Conservation (phyloP, 352 stramenopile genomes). For the Phytophthora pistaciae region DNA sequence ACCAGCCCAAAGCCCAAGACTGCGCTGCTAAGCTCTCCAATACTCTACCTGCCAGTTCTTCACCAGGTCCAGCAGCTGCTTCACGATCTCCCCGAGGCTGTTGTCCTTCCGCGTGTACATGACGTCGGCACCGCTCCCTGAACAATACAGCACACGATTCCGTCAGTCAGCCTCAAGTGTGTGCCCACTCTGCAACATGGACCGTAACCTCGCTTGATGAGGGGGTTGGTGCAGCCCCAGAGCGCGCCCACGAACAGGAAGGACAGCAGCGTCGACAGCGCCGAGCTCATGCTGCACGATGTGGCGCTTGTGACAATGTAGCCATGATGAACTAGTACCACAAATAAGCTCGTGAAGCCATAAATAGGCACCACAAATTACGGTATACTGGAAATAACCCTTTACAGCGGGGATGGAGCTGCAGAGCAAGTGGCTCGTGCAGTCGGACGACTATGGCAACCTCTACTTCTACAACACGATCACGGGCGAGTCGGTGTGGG, state of each 20-base stretch:
- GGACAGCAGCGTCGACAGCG: slow-evolving; percentile 62
- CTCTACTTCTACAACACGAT: slow-evolving; percentile 82
- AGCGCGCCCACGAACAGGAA: slow-evolving; percentile 88
- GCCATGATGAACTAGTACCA: neutral
- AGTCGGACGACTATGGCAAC: slow-evolving; percentile 70
- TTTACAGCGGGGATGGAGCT: neutral
- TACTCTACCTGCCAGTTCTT: slow-evolving; percentile 79
- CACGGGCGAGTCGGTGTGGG: slow-evolving; percentile 77
- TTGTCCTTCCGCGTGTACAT: slow-evolving; percentile 77
- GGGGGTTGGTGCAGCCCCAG: slow-evolving; percentile 88
- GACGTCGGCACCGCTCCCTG: slow-evolving; percentile 59
- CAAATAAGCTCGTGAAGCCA: neutral
- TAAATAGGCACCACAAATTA: neutral
- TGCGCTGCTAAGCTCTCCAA: neutral
- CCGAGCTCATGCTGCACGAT: slow-evolving; percentile 28
- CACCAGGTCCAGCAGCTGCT: slow-evolving; percentile 53
- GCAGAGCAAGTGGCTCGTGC: slow-evolving; percentile 63
- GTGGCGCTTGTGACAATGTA: neutral
- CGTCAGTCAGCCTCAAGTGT: neutral
- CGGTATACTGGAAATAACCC: neutral
- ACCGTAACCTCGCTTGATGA: slow-evolving; percentile 78
- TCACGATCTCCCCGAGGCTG: slow-evolving; percentile 54
- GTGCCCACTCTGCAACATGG: neutral
- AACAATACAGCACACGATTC: neutral
- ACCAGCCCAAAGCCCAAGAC: neutral